phyloP scores from a whole-genome alignment of 2,329 filamentous ascomycete genomes.

The Scytalidium sp. region DNA sequence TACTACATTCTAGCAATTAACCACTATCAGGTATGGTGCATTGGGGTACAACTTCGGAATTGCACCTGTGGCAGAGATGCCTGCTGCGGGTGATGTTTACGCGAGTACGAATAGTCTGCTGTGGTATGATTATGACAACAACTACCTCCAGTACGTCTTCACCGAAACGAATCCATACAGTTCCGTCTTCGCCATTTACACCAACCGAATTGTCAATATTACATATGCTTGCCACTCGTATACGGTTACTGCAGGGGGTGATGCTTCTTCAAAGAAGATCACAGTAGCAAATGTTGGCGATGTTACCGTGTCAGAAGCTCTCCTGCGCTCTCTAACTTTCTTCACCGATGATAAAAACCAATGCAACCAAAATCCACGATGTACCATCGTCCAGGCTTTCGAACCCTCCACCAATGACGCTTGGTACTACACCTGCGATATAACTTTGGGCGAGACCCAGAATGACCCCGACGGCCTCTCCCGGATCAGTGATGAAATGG shows the following conservation, averaged over 20 bases:
- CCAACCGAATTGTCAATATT: slow-evolving; percentile 30
- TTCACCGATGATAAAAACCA: slow-evolving; percentile 26
- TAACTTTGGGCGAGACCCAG: slow-evolving; percentile 33
- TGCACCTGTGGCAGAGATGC: slow-evolving; percentile 18
- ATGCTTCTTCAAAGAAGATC: slow-evolving; percentile 25
- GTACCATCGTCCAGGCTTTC: slow-evolving; percentile 31
- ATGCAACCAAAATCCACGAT: slow-evolving; percentile 15
- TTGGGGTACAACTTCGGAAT: slow-evolving; percentile 30
- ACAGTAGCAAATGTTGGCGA: slow-evolving; percentile 24
- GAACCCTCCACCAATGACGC: slow-evolving; percentile 32
- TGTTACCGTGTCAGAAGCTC: slow-evolving; percentile 20
- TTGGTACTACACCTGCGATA: slow-evolving; percentile 41
- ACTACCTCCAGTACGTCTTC: slow-evolving; percentile 34
- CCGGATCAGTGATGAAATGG: slow-evolving; percentile 31
- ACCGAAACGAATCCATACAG: slow-evolving; percentile 25
- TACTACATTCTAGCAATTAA: background rate
- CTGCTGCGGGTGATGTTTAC: slow-evolving; percentile 23
- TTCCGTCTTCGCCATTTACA: slow-evolving; percentile 24
- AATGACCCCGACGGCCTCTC: slow-evolving; percentile 21
- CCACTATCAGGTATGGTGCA: slow-evolving; percentile 33
- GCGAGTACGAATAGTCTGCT: slow-evolving; percentile 8
- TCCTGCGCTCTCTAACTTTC: slow-evolving; percentile 33
- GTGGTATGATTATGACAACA: slow-evolving; percentile 10
- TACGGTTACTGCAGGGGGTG: slow-evolving; percentile 28
- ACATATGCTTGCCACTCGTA: slow-evolving; percentile 28